Evolutionary conservation across 768 basidiomycete genomes (phyloP).

Genomic region (Leccinum barrowsii): DNA sequence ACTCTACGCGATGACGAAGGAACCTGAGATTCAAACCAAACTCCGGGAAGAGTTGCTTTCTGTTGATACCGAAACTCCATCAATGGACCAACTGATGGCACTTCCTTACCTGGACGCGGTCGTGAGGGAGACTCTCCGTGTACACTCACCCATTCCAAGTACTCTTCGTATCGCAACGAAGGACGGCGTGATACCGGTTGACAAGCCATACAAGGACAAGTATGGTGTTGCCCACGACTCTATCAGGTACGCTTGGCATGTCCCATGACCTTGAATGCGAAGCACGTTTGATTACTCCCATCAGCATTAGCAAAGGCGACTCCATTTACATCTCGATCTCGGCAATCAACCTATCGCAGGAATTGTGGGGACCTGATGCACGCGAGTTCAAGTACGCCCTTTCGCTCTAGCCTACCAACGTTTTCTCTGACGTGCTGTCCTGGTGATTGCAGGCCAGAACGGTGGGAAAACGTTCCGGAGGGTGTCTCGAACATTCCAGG

Average conservation of each 20-base stretch:
- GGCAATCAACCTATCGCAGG: constrained; percentile 47
- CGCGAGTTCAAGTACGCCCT: constrained; percentile 48
- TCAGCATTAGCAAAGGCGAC: constrained; percentile 45
- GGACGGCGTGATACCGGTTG: constrained; percentile 53
- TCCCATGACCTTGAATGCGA: not conserved
- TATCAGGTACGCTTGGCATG: constrained; percentile 32
- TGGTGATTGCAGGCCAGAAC: constrained; percentile 23
- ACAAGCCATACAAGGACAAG: constrained; percentile 41
- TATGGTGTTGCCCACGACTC: constrained; percentile 39
- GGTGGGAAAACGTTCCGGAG: constrained; percentile 54
- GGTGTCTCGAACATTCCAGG: constrained; percentile 48
- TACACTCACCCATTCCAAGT: constrained; percentile 49
- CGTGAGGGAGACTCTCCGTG: constrained; percentile 55
- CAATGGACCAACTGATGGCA: constrained; percentile 65
- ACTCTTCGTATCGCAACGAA: constrained; percentile 43
- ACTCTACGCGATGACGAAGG: constrained; percentile 49
- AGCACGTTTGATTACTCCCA: not conserved
- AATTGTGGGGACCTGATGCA: constrained; percentile 63
- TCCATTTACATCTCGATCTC: constrained; percentile 49
- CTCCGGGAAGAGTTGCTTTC: constrained; percentile 56
- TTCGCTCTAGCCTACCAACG: not conserved
- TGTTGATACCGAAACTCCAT: constrained; percentile 52
- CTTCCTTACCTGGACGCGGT: constrained; percentile 73
- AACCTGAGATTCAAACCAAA: constrained; percentile 47
- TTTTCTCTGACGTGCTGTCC: not conserved